A percentile compares a stretch with the other conserved stretches of the same genome.
phyloP scores from a whole-genome alignment of 2,329 filamentous ascomycete genomes.

The Helicocarpus griseus region DNA sequence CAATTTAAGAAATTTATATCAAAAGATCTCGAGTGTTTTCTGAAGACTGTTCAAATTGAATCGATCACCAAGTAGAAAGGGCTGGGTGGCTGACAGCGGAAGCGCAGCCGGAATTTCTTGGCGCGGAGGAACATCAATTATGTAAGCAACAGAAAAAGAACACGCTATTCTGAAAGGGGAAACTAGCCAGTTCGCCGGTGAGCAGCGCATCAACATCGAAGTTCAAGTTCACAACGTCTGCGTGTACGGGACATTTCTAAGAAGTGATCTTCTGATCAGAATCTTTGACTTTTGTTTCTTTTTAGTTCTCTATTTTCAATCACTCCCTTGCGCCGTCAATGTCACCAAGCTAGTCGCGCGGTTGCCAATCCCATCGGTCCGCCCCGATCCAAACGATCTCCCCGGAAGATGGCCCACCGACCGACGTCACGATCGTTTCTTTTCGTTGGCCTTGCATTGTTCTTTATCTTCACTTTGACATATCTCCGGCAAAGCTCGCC shows the following conservation, averaged over 20 bases:
- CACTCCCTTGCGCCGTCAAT: not conserved
- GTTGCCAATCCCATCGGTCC: not conserved
- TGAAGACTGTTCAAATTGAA: too few relatives aligned
- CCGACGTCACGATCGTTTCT: conserved; percentile 29
- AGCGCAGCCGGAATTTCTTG: not conserved
- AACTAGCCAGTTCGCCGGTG: not conserved
- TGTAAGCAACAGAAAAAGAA: not conserved
- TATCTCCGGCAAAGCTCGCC: conserved; percentile 29
- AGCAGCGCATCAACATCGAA: not conserved
- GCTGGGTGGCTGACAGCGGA: too few relatives aligned
- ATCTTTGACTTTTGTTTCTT: too few relatives aligned
- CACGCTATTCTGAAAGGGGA: not conserved
- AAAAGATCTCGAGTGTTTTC: too few relatives aligned
- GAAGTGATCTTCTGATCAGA: too few relatives aligned
- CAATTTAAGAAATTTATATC: too few relatives aligned
- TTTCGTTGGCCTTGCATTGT: conserved; percentile 23
- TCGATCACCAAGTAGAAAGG: too few relatives aligned
- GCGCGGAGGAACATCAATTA: not conserved
- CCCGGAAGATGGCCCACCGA: conserved; percentile 24
- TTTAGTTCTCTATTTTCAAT: too few relatives aligned
- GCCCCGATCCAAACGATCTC: not conserved
- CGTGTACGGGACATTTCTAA: too few relatives aligned
- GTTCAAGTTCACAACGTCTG: too few relatives aligned
- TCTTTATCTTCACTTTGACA: conserved; percentile 28
- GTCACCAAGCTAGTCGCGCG: not conserved